These are phyloP conservation scores for Rheum nobile DNA, from an alignment of 148 eudicot species.

Conservation along the genomic window DNA sequence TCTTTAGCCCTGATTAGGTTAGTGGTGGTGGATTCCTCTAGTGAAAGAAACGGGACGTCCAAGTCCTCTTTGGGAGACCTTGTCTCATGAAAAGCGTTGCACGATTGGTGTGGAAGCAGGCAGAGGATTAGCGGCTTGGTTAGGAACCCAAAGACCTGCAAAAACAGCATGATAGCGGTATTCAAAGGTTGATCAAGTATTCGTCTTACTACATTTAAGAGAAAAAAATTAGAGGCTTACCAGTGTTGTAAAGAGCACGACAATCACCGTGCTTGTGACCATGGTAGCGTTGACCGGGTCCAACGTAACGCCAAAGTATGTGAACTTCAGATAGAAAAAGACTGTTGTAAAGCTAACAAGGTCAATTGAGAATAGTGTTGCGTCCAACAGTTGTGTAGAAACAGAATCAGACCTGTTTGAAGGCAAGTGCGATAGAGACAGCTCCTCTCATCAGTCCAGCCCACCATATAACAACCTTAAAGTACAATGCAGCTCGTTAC, in stretches of 20 bases:
- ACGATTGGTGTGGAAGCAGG: conserved; percentile 36
- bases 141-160: conserved; percentile 78
- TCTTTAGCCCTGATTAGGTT: conserved; percentile 60
- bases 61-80: conserved; percentile 49
- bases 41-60: conserved; percentile 66
- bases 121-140: conserved; percentile 71
- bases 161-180: not conserved
- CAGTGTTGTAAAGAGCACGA: conserved; percentile 81
- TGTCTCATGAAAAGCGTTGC: conserved; percentile 26
- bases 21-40: conserved; percentile 59
- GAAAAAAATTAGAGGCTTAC: conserved; percentile 24
- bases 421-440: conserved; percentile 92
- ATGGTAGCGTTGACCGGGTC: conserved; percentile 69
- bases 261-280: conserved; percentile 67
- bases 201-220: not conserved
- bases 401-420: conserved; percentile 58
- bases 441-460: conserved; percentile 99
- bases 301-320: conserved; percentile 59
- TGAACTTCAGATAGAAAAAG: conserved; percentile 46
- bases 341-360: not conserved
- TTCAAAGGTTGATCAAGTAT: not conserved
- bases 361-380: not conserved
- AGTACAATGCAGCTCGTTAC: not conserved
- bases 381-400: not conserved
- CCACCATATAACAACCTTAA: conserved; percentile 87